These are phyloP conservation scores for Rhododendron griersonianum DNA, from an alignment of 148 eudicot genomes.

Conservation along the genomic window DNA sequence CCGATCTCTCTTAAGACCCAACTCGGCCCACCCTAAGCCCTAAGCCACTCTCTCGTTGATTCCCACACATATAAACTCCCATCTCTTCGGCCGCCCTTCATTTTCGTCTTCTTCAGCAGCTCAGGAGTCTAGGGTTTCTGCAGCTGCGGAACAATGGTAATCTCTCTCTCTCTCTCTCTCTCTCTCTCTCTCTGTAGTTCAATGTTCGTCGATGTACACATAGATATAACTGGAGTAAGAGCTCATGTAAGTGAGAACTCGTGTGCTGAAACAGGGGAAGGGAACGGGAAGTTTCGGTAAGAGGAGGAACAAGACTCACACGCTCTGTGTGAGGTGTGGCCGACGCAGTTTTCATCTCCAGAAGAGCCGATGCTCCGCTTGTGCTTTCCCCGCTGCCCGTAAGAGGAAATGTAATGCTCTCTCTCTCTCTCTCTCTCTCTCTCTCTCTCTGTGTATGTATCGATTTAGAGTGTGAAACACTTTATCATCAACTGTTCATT, in stretches of 20 bases:
- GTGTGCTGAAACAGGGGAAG: constrained; percentile 30
- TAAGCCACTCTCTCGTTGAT: neutral
- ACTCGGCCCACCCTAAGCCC: neutral
- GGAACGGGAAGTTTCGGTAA: constrained; percentile 86
- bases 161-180: constrained; percentile 13
- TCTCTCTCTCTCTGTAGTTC: neutral
- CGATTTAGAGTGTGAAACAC: neutral
- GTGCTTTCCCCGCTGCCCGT: constrained; percentile 79
- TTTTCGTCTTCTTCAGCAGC: neutral
- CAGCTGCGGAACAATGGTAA: constrained; percentile 14
- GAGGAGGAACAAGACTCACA: constrained; percentile 92
- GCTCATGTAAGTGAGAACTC: neutral
- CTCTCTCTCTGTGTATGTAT: neutral
- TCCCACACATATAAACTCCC: neutral
- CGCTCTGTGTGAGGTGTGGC: constrained; percentile 76
- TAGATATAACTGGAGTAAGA: neutral
- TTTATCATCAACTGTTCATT: neutral
- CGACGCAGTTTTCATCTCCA: constrained; percentile 86
- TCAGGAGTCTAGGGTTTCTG: constrained; percentile 7
- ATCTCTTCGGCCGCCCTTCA: neutral
- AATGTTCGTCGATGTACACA: neutral
- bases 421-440: neutral
- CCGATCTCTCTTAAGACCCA: neutral
- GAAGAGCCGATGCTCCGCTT: constrained; percentile 80
- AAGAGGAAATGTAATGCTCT: constrained; percentile 50